Evolutionary conservation across 192 early-diverging fungal genomes (phyloP), one percentile per base, ranked within the genome.

Genomic region (Backusella circina): DNA sequence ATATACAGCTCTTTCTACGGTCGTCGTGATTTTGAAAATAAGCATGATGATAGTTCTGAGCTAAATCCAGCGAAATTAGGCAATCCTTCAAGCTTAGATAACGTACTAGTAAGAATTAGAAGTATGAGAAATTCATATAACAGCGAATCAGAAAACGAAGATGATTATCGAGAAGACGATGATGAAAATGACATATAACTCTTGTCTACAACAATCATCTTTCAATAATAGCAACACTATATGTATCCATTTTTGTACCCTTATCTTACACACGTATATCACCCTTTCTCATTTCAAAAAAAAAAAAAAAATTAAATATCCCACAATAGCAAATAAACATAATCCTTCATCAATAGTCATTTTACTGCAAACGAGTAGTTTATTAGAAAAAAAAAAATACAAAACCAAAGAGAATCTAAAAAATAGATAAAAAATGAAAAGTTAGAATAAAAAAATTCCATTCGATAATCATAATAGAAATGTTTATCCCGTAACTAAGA

Each of bases 1-100:
- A 39, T 65, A 0, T 54, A 70, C 8, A 41, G 47, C 23, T 71
- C 78, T 5, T 83, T 79, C 41, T 83, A 79, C 57, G 82, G 82
- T 13, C 21, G 78, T 35, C 78, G 82, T 37, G 82, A 83, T 64
- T 83, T 83, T 36, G 82, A 83, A 44, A 80, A 74, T 57, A 79
- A 73, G 69, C 72, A 75, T 41, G 80, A 78, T 26, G 76, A 77
- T 28, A 35, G 18, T 13, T 38, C 44, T 18, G 51, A 38, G 10
- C 21, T 70, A 6, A 37, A 38, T 1, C 15, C 69, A 21, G 9
- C 39, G 13, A 47, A 41, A 4, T 18, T 41, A 21, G 23, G 23
- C 13, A 41, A 70, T 1, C 69, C 37, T 47, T 70, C 69, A 21
- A 70, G 23, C 9, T 30, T 70, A 41, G 69, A 70, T 18, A 70